phyloP scores from a whole-genome alignment of 1,284 basidiomycete species.

The Irpex rosettiformis region DNA sequence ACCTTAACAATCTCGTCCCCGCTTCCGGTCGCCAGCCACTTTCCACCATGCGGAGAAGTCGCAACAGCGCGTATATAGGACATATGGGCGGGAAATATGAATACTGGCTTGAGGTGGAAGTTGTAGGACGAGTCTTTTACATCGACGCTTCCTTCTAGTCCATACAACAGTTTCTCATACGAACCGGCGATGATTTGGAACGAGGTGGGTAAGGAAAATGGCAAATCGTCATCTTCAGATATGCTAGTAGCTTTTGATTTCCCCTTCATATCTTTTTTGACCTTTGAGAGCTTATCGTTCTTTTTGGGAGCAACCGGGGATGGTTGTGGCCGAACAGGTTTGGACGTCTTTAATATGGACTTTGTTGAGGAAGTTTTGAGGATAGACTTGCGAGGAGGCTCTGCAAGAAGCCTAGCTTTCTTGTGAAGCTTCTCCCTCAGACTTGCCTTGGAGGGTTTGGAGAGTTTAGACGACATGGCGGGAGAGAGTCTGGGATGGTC shows the following conservation, averaged over 20 bases:
- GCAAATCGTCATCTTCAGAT: conserved; percentile 14
- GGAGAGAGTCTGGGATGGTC: neutral
- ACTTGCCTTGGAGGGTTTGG: neutral
- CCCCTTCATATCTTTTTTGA: conserved; percentile 10
- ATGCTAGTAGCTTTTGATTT: conserved; percentile 16
- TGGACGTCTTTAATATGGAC: conserved; percentile 6
- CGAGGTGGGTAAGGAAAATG: conserved; percentile 37
- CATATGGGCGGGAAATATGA: conserved; percentile 96
- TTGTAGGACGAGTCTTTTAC: conserved; percentile 32
- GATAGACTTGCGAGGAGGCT: neutral
- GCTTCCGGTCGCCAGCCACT: conserved; percentile 94
- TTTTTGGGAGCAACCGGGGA: conserved; percentile 3
- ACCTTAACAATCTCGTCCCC: conserved; percentile 95
- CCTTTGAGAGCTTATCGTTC: neutral
- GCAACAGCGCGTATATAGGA: conserved; percentile 90
- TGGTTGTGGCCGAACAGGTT: conserved; percentile 1
- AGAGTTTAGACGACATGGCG: conserved; percentile 1
- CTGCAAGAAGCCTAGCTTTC: conserved; percentile 10
- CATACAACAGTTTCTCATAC: conserved; percentile 95
- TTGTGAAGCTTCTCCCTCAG: conserved; percentile 5
- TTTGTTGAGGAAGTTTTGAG: conserved; percentile 13
- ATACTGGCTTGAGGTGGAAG: conserved; percentile 74
- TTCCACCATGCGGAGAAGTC: conserved; percentile 81
- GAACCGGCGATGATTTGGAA: conserved; percentile 91
- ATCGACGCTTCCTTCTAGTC: conserved; percentile 69